Base-by-base conservation (phyloP, 768 basidiomycete species). In the Mycena belliarum region DNA sequence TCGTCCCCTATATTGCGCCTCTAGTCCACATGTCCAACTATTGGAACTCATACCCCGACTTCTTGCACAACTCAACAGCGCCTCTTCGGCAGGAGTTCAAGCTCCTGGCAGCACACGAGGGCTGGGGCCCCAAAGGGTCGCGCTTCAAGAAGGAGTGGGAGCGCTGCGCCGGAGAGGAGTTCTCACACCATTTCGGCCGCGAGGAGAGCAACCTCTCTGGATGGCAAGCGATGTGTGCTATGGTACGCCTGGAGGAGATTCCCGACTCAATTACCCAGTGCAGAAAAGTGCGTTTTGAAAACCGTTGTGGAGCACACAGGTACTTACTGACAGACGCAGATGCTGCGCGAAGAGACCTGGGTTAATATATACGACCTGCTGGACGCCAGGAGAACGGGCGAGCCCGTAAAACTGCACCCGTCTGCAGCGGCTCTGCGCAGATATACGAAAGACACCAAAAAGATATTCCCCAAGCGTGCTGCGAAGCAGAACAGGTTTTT, bases 301-400 rank as follows among this genome's bases (percentile, higher is more conserved):
- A 7, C 28, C 16, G 37, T 12, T 2, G n/a, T 4, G 9, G 7
- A 15, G 15, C 10, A 25, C 32, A 23, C n/a, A n/a, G n/a, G n/a
- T n/a, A n/a, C n/a, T n/a, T 11, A 16, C 42, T 57, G 3, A 52
- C 38, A 32, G 18, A 5, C 8, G 21, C 20, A 60, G 59, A 40
- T 50, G 35, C 33, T 61, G 33, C 53, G 29, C 18, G 28, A 49
- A n/a, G 32, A 14, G 4, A 29, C 51, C 11, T 64, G 48, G 55
- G 56, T 65, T 21, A 65, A 65, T 21, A 57, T 65, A 23, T 53
- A 43, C 41, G 63, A 65, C 45, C 24, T 65, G 12, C 2, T 65
- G 25, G 60, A 65, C 38, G 52, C 52, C 5, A 38, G 55, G 26
- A 35, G 60, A 18, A 59, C 63, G 10, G 63, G 63, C 5, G 21